Base-by-base conservation (phyloP, 1,139 yeast species). In the Neolecta irregularis region DNA sequence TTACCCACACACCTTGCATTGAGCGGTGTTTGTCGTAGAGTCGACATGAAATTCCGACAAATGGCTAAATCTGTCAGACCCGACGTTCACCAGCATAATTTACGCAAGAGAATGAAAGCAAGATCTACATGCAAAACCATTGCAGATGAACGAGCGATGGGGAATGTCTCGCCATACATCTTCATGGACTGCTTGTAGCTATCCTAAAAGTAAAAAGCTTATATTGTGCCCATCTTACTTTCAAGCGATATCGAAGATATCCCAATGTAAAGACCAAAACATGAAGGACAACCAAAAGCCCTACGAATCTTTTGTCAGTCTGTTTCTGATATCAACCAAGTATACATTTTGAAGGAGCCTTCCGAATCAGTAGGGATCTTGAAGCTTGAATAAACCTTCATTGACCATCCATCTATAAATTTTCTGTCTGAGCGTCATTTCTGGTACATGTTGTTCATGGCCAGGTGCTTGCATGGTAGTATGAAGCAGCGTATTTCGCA, bases 391-490 rank as follows among this genome's bases (percentile, higher is more conserved):
- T 11, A 11, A n/a, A 22, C 24, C 38, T 13, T 36, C 38, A 24
- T 36, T 36, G 16, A 36, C 35, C 38, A 36, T 36, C 38, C 38
- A 36, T 9, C 35, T 13, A n/a, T 36, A 35, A 17, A 36, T 6
- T 17, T 25, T 32, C 20, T 36, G 38, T 7, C 38, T 32, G 17
- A 32, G 16, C 12, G 33, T 32, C 16, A 36, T 16, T 17, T 25
- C 24, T 11, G 24, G 11, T 2, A 22, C 24, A n/a, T n/a, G n/a
- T n/a, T n/a, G n/a, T n/a, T n/a, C n/a, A n/a, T n/a, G n/a, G n/a
- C n/a, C n/a, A n/a, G n/a, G n/a, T n/a, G n/a, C n/a, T n/a, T n/a
- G n/a, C n/a, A n/a, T n/a, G n/a, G n/a, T n/a, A n/a, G n/a, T n/a
- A n/a, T n/a, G n/a, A n/a, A n/a, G n/a, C n/a, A n/a, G n/a, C n/a